Conservation (phyloP, 2,329 filamentous ascomycete genomes). For the Sporothrix sp. region DNA sequence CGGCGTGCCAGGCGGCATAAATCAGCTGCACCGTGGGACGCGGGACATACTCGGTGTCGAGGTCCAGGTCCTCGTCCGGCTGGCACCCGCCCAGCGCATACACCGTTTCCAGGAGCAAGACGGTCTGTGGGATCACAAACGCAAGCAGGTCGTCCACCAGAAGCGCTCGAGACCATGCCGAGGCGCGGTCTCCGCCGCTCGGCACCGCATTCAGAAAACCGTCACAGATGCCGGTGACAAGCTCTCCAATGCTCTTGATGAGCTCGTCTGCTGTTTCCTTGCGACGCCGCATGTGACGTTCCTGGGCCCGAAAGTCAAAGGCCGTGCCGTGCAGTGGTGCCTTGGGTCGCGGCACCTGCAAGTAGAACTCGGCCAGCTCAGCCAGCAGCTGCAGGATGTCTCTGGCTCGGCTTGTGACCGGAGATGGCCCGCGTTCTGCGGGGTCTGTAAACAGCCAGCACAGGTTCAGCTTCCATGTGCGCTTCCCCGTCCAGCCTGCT, state of each 20-base stretch:
- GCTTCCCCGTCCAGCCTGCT: conserved; percentile 13
- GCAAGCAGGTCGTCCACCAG: conserved; percentile 12
- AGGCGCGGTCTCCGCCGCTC: not conserved
- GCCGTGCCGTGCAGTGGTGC: not conserved
- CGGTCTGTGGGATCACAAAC: conserved; percentile 12
- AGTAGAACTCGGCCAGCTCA: not conserved
- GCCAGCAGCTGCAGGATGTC: conserved; percentile 2
- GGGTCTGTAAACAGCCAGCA: not conserved
- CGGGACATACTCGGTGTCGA: conserved; percentile 4
- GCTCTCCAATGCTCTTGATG: not conserved
- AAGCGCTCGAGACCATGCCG: conserved; percentile 5
- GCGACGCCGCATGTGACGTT: not conserved
- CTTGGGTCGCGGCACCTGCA: not conserved
- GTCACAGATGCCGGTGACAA: not conserved
- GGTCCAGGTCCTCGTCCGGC: not conserved
- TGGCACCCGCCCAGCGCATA: conserved; percentile 12
- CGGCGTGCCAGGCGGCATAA: not conserved
- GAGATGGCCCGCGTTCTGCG: not conserved
- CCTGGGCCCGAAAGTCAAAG: not conserved
- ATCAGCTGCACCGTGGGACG: conserved; percentile 1
- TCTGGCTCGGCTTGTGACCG: not conserved
- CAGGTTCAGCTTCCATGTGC: conserved; percentile 12
- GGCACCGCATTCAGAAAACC: not conserved
- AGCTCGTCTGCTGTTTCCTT: not conserved
- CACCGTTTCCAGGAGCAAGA: conserved; percentile 4